These are phyloP conservation scores for Zelonia costaricensis DNA, from an alignment of 208 protist genomes.

Conservation along the genomic window DNA sequence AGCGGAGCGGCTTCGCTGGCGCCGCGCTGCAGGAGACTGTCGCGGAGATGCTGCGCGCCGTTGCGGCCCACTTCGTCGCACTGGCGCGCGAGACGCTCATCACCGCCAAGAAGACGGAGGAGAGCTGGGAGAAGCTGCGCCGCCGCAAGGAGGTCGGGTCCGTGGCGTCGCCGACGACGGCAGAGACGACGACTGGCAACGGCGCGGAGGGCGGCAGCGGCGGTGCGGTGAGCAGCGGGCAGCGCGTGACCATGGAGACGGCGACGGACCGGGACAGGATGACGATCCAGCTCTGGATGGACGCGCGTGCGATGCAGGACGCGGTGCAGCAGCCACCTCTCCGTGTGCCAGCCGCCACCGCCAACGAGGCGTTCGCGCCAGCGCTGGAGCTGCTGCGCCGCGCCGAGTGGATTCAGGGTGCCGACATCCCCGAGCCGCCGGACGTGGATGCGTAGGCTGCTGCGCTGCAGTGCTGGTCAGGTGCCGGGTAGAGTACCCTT, in stretches of 20 bases:
- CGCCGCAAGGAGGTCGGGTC: slow-evolving; percentile 53
- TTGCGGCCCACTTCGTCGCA: slow-evolving; percentile 43
- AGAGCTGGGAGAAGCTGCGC: slow-evolving; percentile 89
- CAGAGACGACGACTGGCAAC: slow-evolving; percentile 59
- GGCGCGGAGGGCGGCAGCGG: slow-evolving; percentile 21
- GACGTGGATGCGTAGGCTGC: slow-evolving; percentile 62
- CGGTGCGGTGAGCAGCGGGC: not conserved
- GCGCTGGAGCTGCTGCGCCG: slow-evolving; percentile 55
- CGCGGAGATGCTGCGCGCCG: slow-evolving; percentile 18
- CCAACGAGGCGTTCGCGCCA: slow-evolving; percentile 12
- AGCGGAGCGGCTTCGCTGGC: slow-evolving; percentile 16
- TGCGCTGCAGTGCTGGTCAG: too few species aligned
- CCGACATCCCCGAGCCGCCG: slow-evolving; percentile 63
- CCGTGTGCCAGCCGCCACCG: not conserved
- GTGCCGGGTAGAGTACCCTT: too few species aligned
- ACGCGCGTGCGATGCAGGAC: slow-evolving; percentile 58
- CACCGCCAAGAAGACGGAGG: slow-evolving; percentile 83
- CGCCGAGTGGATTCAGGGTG: slow-evolving; percentile 79
- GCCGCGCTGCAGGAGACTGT: slow-evolving; percentile 22
- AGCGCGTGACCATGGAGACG: slow-evolving; percentile 49
- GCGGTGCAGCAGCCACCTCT: slow-evolving; percentile 18
- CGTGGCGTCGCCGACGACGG: slow-evolving; percentile 25
- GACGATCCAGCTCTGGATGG: slow-evolving; percentile 82
- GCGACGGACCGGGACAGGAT: slow-evolving; percentile 89
- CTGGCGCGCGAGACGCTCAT: slow-evolving; percentile 77